phyloP scores from a whole-genome alignment of 495 filamentous ascomycete genomes.

The Talaromyces ruber region DNA sequence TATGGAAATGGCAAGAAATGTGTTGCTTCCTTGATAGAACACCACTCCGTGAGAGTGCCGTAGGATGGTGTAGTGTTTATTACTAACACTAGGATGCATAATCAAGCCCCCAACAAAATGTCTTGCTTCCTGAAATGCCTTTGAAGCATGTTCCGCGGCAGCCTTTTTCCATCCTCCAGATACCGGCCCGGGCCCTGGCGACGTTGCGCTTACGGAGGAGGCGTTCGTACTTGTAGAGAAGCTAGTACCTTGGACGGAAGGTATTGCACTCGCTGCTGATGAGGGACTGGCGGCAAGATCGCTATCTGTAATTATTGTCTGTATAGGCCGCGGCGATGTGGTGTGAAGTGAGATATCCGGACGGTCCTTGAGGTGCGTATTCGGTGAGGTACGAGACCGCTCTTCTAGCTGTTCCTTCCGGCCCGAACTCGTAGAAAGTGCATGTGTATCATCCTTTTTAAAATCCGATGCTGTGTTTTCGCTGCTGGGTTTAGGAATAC shows the following conservation, averaged over 20 bases:
- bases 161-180: constrained; percentile 5
- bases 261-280: background rate
- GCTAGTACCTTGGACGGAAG: background rate
- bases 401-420: background rate
- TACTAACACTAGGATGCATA: constrained; percentile 52
- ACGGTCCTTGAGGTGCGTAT: background rate
- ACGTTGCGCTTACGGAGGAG: background rate
- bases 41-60: constrained; percentile 56
- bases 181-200: background rate
- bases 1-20: constrained; percentile 52
- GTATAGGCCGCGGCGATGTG: background rate
- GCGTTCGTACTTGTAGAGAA: background rate
- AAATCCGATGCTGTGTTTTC: background rate
- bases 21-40: constrained; percentile 54
- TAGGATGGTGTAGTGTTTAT: constrained; percentile 57
- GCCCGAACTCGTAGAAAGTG: background rate
- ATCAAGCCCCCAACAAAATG: constrained; percentile 59
- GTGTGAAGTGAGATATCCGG: background rate
- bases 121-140: constrained; percentile 45
- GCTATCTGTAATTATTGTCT: background rate
- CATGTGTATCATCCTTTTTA: background rate
- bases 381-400: background rate
- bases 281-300: background rate
- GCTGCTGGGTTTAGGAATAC: background rate
- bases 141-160: constrained; percentile 12